Conservation (phyloP, 208 protist species). For the Trypanosomatidae sp. region DNA sequence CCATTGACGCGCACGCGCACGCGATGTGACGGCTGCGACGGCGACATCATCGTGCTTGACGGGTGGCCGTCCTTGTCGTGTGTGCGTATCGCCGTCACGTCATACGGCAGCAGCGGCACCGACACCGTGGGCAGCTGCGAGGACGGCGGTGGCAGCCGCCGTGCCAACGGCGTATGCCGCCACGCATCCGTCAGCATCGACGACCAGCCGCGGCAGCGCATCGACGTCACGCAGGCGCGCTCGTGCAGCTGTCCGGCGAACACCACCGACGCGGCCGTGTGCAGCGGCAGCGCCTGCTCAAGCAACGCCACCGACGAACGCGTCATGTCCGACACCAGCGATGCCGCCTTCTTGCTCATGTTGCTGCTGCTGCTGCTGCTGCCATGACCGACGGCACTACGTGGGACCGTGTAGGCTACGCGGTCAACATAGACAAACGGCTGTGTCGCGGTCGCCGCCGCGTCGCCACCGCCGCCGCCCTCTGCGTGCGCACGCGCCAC, state of each 20-base stretch:
- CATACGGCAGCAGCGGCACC: constrained; percentile 45
- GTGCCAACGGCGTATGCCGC: constrained; percentile 49
- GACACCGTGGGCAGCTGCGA: constrained; percentile 46
- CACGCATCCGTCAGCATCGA: constrained; percentile 57
- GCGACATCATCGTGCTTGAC: constrained; percentile 21
- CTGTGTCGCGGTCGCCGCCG: too few relatives aligned
- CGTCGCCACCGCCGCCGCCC: too few relatives aligned
- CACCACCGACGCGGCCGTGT: constrained; percentile 45
- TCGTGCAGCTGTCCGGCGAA: constrained; percentile 41
- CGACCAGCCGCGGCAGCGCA: constrained; percentile 70
- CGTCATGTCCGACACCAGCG: constrained; percentile 13
- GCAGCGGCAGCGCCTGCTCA: constrained; percentile 28
- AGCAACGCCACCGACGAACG: constrained; percentile 11
- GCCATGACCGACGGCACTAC: too few relatives aligned
- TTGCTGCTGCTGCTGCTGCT: too few relatives aligned
- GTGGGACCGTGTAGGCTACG: too few relatives aligned
- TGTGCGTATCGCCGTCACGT: too few relatives aligned
- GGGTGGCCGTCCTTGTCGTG: too few relatives aligned
- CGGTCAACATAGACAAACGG: too few relatives aligned
- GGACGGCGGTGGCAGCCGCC: constrained; percentile 48
- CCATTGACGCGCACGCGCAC: constrained; percentile 40
- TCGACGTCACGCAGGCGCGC: constrained; percentile 15
- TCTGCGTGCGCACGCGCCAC: too few relatives aligned
- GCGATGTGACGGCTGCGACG: constrained; percentile 31
- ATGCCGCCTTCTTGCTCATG: too few relatives aligned